Evolutionary conservation across 2,329 filamentous ascomycete genomes (phyloP), one percentile per base, ranked within the genome.

Genomic region (Talaromyces sp.): DNA sequence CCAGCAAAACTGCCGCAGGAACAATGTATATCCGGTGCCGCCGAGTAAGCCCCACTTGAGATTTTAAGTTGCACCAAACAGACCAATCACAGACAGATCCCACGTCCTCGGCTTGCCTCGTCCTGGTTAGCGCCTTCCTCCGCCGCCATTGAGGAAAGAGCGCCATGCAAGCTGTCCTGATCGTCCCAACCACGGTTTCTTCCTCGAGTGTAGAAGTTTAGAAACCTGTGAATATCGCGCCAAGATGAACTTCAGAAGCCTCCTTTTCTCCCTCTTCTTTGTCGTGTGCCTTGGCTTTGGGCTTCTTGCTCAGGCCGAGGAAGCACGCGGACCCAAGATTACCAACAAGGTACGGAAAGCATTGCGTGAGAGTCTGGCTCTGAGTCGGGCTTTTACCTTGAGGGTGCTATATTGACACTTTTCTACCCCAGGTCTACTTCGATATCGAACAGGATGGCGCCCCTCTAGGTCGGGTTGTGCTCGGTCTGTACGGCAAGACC

Each of bases 321-420:
- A 90, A 82, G 66, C 73, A 56, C 73, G 74, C 61, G 94, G 95
- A 54, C 94, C 92, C 66, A 96, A 95, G 87, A 94, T 97, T 82
- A 97, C 93, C 71, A 84, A 91, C 84, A 96, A 96, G 87, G 92
- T 85, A 75, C 7, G 16, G 16, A n/a, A n/a, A 40, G 3, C 36
- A 40, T 40, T 40, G 36, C 36, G 16, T 52, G 31, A 34, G 36
- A 31, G n/a, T 23, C 16, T 4, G 23, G 23, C 23, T 23, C 2
- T 23, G 36, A 31, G n/a, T 23, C 16, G 6, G 23, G 23, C 23
- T 23, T 23, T 23, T 23, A 23, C 2, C 23, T 23, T 23, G 23
- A 23, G 23, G 23, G 2, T 23, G 23, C 23, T 23, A 2, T 23
- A 27, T 59, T 63, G 33, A 59, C 42, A 34, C 7, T 47, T 54